Base-by-base conservation (phyloP, 2,329 filamentous ascomycete genomes). In the Domatiomyces globalis region DNA sequence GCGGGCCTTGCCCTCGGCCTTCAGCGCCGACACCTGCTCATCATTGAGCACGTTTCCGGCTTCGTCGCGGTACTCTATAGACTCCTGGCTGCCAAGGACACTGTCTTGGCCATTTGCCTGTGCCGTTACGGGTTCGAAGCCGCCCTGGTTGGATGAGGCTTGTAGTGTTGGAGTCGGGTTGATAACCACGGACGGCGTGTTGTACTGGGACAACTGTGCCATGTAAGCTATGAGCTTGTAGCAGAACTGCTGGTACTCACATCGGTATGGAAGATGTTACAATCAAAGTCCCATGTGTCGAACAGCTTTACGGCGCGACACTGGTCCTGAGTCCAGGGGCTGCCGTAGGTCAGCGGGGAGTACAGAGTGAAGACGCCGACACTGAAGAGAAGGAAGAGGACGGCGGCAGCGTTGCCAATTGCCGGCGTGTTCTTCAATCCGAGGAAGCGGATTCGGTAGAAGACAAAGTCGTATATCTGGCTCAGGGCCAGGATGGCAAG, bases 281-380 rank as follows among this genome's bases (percentile, higher is more conserved):
- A 98, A 69, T 98, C 92, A 78, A 90, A 98, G 66, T 98, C 92
- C 92, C 92, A 98, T 1, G 81, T 83, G 53, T 77, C 73, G 65
- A 96, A 83, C 10, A 98, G 73, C 74, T 96, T 96, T 55, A 92
- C 83, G 51, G 80, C 81, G 60, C 80, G 82, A 76, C 92, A 98
- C 63, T 92, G 84, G 53, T 77, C 72, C 73, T 87, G 85, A 49
- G 90, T 98, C 92, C 92, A 98, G 49, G 81, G 74, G 66, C 94
- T 95, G 55, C 92, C 92, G 63, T 98, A 98, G 9, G 86, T 82
- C 39, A 98, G 75, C 42, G 92, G 92, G 8, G 89, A 80, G 66
- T 87, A 94, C n/a, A 95, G 72, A 1, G 77, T 76, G 65, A 96
- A 98, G 5, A 83, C 84, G 17, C 79, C 78, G 50, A 88, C 79